Evolutionary conservation across 768 basidiomycete species (phyloP).

Genomic region (Gloeophyllum trabeum): DNA sequence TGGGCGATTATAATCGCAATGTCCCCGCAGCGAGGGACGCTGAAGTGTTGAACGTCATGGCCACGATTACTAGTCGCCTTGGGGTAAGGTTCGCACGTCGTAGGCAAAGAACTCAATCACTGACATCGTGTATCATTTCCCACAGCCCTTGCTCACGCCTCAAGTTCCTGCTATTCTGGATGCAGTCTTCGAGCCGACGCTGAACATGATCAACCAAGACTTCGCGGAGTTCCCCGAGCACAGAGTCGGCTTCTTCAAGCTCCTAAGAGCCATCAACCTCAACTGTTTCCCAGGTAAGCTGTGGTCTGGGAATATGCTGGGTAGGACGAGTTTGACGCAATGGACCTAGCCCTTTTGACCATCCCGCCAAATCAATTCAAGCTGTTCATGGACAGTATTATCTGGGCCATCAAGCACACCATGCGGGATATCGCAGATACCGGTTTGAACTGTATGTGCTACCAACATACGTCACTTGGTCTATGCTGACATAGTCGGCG

Average conservation of each 20-base stretch:
- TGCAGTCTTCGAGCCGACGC: slow-evolving; percentile 93
- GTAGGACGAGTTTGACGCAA: slow-evolving; percentile 5
- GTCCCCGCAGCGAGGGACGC: slow-evolving; percentile 91
- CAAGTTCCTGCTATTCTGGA: slow-evolving; percentile 94
- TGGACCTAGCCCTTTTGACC: slow-evolving; percentile 55
- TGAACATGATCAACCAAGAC: slow-evolving; percentile 99
- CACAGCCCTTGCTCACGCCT: slow-evolving; percentile 72
- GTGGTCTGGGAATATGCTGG: background rate
- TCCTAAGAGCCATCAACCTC: slow-evolving; percentile 84
- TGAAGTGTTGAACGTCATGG: slow-evolving; percentile 95
- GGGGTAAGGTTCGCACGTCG: slow-evolving; percentile 66
- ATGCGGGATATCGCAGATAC: slow-evolving; percentile 98
- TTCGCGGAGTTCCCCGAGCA: slow-evolving; percentile 99
- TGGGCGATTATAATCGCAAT: slow-evolving; percentile 95
- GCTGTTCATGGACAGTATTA: slow-evolving; percentile 94
- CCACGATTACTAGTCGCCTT: slow-evolving; percentile 80
- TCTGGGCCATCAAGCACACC: slow-evolving; percentile 99
- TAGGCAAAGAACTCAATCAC: too few relatives aligned
- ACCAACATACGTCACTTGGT: slow-evolving; percentile 2
- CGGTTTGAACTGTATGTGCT: slow-evolving; percentile 57
- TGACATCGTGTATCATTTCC: background rate
- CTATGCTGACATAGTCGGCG: slow-evolving; percentile 5
- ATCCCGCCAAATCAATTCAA: slow-evolving; percentile 93
- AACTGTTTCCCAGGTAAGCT: slow-evolving; percentile 91
- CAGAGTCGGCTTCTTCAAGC: slow-evolving; percentile 92